These are phyloP conservation scores for Onygenales sp. DNA, from an alignment of 2,329 filamentous ascomycete genomes.

Conservation along the genomic window DNA sequence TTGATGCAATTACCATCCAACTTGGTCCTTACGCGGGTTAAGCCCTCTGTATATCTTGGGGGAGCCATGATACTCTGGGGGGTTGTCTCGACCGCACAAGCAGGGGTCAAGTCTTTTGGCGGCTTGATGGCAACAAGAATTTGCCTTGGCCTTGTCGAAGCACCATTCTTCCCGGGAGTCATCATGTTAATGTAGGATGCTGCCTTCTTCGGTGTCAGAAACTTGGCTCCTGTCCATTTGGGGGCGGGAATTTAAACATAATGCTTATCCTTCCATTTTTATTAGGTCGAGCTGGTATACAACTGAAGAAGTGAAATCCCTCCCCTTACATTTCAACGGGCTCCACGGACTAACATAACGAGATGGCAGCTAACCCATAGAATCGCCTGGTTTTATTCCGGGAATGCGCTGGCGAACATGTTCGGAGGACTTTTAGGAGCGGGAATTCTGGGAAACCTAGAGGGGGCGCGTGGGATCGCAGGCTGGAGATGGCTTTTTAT, in stretches of 20 bases:
- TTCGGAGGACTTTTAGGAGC: slow-evolving; percentile 52
- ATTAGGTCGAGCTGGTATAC: slow-evolving; percentile 57
- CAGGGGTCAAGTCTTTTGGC: slow-evolving; percentile 28
- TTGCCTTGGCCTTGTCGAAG: slow-evolving; percentile 25
- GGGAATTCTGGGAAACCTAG: slow-evolving; percentile 51
- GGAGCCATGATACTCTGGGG: slow-evolving; percentile 23
- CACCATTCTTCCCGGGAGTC: slow-evolving; percentile 48
- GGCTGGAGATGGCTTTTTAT: slow-evolving; percentile 55
- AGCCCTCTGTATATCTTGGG: slow-evolving; percentile 37
- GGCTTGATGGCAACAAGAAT: slow-evolving; percentile 31
- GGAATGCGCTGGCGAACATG: slow-evolving; percentile 51
- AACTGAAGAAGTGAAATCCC: slow-evolving; percentile 44
- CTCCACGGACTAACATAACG: too few relatives aligned
- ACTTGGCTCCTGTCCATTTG: too few relatives aligned
- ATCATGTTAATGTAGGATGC: too few relatives aligned
- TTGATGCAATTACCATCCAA: slow-evolving; percentile 5
- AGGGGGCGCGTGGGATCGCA: slow-evolving; percentile 43
- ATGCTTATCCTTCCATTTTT: slow-evolving; percentile 40
- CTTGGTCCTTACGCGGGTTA: slow-evolving; percentile 24
- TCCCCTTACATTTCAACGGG: slow-evolving; percentile 33
- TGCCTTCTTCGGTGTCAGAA: too few relatives aligned
- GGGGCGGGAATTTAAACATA: too few relatives aligned
- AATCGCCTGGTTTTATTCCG: slow-evolving; percentile 39
- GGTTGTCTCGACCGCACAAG: slow-evolving; percentile 19
- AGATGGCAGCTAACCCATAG: too few relatives aligned